Evolutionary conservation across 345 rosid genomes (phyloP), one percentile per base, ranked within the genome.

Genomic region (Brassica cretica): DNA sequence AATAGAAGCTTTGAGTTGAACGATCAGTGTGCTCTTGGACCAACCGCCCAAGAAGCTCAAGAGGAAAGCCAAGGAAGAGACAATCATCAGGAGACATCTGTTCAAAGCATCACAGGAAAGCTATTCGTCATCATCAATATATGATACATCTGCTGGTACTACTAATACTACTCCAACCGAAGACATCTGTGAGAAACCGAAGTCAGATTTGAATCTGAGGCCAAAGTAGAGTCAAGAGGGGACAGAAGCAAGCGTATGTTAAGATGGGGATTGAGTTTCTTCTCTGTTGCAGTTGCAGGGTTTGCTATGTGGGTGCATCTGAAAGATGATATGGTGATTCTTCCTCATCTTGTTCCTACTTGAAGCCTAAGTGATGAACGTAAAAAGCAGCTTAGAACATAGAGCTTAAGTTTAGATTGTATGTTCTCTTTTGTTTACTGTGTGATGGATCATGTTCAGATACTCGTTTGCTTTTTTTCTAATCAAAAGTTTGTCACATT

Each of bases 1-100:
- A 90, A 84, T 76, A 91, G 88, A 87, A 90, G 59, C 88, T 62
- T 76, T 84, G 93, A 64, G 85, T 95, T 82, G 85, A 90, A 82
- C 87, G 91, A 68, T 86, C 41, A 37, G 70, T 81, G 86, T 15
- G 82, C 59, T 79, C 78, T n/a, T 74, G 53, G 53, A 74, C 75
- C 11, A 74, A 74, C 30, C 78, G 78, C 35, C 46, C 80, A 56
- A 80, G 79, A 74, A 74, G 76, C 69, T 76, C 80, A 71, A 91
- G 93, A 70, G 89, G 89, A 64, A 83, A 70, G 71, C 83, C 92
- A 1, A 68, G 64, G 73, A 68, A 44, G 58, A 84, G 84, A 73
- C 83, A 84, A 4, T 84, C 79, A 56, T 19, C 19, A 19, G 84
- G 67, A 60, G 86, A 83, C 53, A 49, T 74, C 64, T 84, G 75